These are phyloP conservation scores for Penicillium decumbens DNA, from an alignment of 2,329 filamentous ascomycete genomes.

Conservation along the genomic window DNA sequence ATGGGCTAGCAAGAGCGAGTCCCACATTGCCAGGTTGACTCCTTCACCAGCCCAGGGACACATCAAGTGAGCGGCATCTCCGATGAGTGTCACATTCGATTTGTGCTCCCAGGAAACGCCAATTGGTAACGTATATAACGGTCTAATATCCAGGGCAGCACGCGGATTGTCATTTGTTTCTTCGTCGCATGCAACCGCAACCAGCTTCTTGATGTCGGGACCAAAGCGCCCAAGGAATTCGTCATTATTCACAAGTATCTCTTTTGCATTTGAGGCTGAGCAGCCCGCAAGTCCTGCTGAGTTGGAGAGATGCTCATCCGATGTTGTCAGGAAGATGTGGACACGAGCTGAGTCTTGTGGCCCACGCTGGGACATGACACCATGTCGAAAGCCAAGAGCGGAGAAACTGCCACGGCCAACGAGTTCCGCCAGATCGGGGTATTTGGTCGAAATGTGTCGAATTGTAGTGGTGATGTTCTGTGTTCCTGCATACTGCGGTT, in stretches of 20 bases:
- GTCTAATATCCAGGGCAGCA: slow-evolving; percentile 5
- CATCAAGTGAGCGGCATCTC: slow-evolving; percentile 32
- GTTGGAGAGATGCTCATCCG: slow-evolving; percentile 19
- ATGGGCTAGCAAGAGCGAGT: slow-evolving; percentile 20
- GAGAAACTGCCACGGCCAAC: slow-evolving; percentile 28
- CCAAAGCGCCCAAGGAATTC: slow-evolving; percentile 16
- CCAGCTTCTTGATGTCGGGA: slow-evolving; percentile 16
- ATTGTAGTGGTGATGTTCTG: slow-evolving; percentile 16
- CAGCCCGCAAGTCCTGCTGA: slow-evolving; percentile 5
- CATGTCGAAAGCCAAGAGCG: slow-evolving; percentile 22
- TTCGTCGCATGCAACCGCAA: slow-evolving; percentile 19
- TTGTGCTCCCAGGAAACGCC: slow-evolving; percentile 19
- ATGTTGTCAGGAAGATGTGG: slow-evolving; percentile 22
- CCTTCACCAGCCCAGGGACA: slow-evolving; percentile 28
- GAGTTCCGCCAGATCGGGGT: slow-evolving; percentile 22
- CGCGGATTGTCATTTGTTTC: slow-evolving; percentile 12
- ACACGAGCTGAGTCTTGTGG: slow-evolving; percentile 21
- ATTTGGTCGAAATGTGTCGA: slow-evolving; percentile 17
- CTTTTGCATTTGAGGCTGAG: slow-evolving; percentile 13
- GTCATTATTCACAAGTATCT: slow-evolving; percentile 17
- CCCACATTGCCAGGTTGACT: slow-evolving; percentile 28
- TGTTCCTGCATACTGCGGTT: slow-evolving; percentile 20
- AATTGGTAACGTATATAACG: slow-evolving; percentile 24
- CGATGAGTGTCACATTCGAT: slow-evolving; percentile 21
- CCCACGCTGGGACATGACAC: slow-evolving; percentile 26